phyloP scores from a whole-genome alignment of 2,329 filamentous ascomycete genomes.

The Alternaria sp. region DNA sequence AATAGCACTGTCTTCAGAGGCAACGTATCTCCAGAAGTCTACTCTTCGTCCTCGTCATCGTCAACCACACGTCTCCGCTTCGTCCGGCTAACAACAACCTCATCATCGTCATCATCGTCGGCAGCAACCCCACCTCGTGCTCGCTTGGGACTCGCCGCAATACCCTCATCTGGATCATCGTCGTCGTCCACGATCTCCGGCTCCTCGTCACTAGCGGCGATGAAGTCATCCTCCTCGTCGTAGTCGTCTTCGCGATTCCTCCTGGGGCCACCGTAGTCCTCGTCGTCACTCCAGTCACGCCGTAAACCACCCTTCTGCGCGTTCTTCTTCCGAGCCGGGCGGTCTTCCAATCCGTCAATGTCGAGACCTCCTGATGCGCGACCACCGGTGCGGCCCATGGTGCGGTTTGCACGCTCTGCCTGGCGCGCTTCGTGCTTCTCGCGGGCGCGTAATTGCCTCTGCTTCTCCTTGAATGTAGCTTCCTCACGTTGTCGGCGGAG shows the following conservation, averaged over 20 bases:
- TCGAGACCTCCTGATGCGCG: conserved; percentile 64
- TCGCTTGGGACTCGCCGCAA: conserved; percentile 52
- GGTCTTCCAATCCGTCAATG: conserved; percentile 64
- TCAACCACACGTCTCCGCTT: conserved; percentile 55
- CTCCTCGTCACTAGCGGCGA: conserved; percentile 77
- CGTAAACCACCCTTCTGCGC: conserved; percentile 48
- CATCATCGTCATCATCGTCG: conserved; percentile 45
- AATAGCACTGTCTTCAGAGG: neutral
- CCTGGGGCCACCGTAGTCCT: conserved; percentile 71
- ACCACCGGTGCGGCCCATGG: conserved; percentile 57
- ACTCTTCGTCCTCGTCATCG: conserved; percentile 57
- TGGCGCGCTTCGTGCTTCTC: conserved; percentile 72
- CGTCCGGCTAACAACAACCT: conserved; percentile 36
- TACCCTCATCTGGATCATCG: conserved; percentile 56
- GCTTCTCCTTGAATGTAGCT: conserved; percentile 74
- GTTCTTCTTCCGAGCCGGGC: conserved; percentile 36
- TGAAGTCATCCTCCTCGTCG: conserved; percentile 79
- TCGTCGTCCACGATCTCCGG: conserved; percentile 68
- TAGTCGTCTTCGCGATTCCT: conserved; percentile 74
- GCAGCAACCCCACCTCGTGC: conserved; percentile 37
- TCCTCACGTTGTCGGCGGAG: conserved; percentile 76
- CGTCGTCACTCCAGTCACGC: conserved; percentile 70
- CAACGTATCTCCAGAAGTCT: neutral
- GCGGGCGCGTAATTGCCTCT: conserved; percentile 65
- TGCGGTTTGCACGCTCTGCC: conserved; percentile 61